Evolutionary conservation across 176 grass and related monocot species (phyloP).

Genomic region (Paspalum vaginatum): DNA sequence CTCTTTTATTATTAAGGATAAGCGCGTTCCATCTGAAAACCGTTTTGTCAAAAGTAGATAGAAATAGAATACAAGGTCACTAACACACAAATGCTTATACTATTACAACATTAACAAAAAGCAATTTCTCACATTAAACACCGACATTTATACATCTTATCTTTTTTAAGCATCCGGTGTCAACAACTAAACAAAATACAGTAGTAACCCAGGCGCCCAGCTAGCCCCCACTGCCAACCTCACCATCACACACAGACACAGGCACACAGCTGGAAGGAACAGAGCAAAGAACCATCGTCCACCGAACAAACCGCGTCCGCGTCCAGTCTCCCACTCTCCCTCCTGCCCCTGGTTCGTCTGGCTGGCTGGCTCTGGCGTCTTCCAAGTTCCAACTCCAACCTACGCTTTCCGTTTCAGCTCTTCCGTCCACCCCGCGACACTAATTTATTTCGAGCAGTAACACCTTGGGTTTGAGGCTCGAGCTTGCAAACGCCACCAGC

Average conservation of each 20-base stretch:
- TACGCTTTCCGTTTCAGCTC: neutral
- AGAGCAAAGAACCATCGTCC: neutral
- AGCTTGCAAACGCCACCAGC: conserved; percentile 33
- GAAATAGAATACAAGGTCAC: no score
- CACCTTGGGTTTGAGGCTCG: neutral
- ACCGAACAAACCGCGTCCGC: conserved; percentile 17
- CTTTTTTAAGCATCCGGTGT: no score
- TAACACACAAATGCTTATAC: no score
- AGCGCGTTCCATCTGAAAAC: no score
- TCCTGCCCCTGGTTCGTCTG: neutral
- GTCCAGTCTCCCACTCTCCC: neutral
- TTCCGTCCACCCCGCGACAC: neutral
- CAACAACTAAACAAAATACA: no score
- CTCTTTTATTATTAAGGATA: no score
- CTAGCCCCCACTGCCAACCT: neutral
- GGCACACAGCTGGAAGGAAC: neutral
- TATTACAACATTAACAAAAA: no score
- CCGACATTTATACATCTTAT: no score
- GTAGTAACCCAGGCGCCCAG: neutral
- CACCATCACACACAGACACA: neutral
- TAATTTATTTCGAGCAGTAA: conserved; percentile 40
- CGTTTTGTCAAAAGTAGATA: no score
- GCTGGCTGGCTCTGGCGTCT: neutral
- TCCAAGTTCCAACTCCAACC: neutral
- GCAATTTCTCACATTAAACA: no score